A percentile compares a stretch with the other conserved stretches of the same genome.
Evolutionary conservation across 179 eudicot species (phyloP).

Genomic region (Vitellaria paradoxa): DNA sequence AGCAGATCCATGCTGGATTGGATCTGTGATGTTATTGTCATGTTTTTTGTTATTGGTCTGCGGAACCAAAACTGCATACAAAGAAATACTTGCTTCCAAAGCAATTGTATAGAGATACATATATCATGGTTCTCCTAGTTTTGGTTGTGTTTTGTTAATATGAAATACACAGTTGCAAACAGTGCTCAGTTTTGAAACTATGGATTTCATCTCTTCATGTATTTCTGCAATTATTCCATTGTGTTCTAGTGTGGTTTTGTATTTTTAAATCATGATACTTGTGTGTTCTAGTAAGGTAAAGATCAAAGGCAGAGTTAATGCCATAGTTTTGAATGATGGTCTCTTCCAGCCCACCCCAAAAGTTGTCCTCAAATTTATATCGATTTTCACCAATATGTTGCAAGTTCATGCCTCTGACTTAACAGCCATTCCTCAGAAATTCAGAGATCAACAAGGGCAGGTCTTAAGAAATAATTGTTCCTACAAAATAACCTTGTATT

Average conservation of each 20-base stretch:
- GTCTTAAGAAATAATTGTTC: background rate
- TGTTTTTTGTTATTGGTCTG: slow-evolving; percentile 19
- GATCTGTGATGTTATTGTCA: slow-evolving; percentile 12
- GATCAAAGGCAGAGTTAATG: too few relatives aligned
- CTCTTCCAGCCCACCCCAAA: background rate
- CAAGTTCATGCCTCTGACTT: background rate
- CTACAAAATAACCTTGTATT: background rate
- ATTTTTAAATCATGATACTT: background rate
- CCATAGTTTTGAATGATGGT: too few relatives aligned
- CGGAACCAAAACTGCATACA: slow-evolving; percentile 19
- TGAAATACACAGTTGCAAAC: background rate
- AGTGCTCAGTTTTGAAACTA: background rate
- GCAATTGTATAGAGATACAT: slow-evolving; percentile 15
- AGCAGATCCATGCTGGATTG: slow-evolving; percentile 20
- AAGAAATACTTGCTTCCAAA: slow-evolving; percentile 9
- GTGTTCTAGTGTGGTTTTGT: slow-evolving; percentile 3
- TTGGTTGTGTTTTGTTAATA: slow-evolving; percentile 15
- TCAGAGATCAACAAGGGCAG: background rate
- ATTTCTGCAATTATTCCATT: background rate
- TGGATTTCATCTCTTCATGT: slow-evolving; percentile 11
- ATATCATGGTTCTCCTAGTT: slow-evolving; percentile 16
- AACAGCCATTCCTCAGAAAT: background rate
- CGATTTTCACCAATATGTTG: background rate
- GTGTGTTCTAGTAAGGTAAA: too few relatives aligned
- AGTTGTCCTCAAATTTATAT: too few relatives aligned